Evolutionary conservation across 345 rosid species (phyloP), one percentile per base, ranked within the genome.

Genomic region (Populus ilicifolia): DNA sequence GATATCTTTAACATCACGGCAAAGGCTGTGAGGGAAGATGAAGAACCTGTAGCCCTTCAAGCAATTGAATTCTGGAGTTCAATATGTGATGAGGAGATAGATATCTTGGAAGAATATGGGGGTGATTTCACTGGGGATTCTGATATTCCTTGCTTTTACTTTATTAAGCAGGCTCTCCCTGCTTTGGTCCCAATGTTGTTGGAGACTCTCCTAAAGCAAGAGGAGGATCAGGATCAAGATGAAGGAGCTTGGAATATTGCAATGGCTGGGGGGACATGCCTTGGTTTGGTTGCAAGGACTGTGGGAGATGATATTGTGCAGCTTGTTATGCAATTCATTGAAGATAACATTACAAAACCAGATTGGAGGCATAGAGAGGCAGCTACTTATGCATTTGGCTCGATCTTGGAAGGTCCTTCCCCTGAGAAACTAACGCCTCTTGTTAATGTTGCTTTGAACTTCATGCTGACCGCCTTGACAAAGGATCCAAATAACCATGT

Each of bases 381-480:
- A 35, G 87, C 89, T 12, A 86, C 89, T 27, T 86, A 84, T 79
- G 89, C 89, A 12, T 86, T 86, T 46, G 89, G 89, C 48, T 86
- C 89, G 9, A 86, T 86, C 66, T 77, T 86, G 71, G 89, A 84
- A 74, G 89, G 89, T 48, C 89, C 89, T 23, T 82, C 85, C 50
- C 87, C 87, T 38, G 87, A 82, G 62, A 86, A 86, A 84, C 80
- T 86, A 14, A 75, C 77, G 1, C 75, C 80, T 29, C 71, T 84
- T 73, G 89, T 86, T 20, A 82, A 82, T 63, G 85, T 84, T 65
- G 85, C 89, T 50, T 82, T 86, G 69, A 86, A 82, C 62, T 91
- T 91, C 79, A 89, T 91, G 96, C 93, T 91, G 67, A 86, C 73
- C 75, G 88, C 89, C 23, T 67, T 87, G 63, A 69, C 81, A 10